Evolutionary conservation across 495 filamentous ascomycete species (phyloP), one percentile per base, ranked within the genome.

Genomic region (Xylaria intraflava): DNA sequence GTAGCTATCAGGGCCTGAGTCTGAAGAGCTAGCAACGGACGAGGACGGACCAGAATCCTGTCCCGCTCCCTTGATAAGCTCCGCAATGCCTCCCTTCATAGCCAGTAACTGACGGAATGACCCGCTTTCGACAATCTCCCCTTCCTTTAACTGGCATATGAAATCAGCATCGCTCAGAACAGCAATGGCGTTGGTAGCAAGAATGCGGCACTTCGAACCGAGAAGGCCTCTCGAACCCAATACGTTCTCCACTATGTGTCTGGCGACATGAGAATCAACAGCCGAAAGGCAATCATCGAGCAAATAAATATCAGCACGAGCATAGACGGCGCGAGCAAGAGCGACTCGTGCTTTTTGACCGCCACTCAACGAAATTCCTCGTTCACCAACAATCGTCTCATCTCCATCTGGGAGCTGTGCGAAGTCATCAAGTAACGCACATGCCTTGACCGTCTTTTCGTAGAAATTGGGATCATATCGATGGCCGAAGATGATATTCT

Each of bases 401-500:
- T 99, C 94, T 14, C 94, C 93, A 68, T 99, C 94, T 5, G 94
- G 94, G 24, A 99, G 78, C 54, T 85, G 86, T 43, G 85, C 83
- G 70, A 99, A 95, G 65, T 99, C 94, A 60, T 96, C 90, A 1
- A 84, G 59, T 27, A 99, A 74, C 49, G 94, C 94, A 64, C 94
- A 99, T 19, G 94, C 94, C 67, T 94, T 87, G 3, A 99, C 78
- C 2, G 94, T 96, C 51, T 84, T 83, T 41, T 96, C 89, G 68
- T 99, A 99, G 72, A 99, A 99, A 43, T 81, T 73, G 3, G 93
- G 88, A 71, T 99, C 92, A 77, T 87, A 97, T 36, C 89, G 84
- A 71, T 97, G 89, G 5, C 94, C 94, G 64, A 99, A 99, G 6
- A 96, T 78, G 62, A 99, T 96, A 61, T 99, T 99, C 59, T 99